Base-by-base conservation (phyloP, 2,329 filamentous ascomycete species). In the Colletotrichum sp. region DNA sequence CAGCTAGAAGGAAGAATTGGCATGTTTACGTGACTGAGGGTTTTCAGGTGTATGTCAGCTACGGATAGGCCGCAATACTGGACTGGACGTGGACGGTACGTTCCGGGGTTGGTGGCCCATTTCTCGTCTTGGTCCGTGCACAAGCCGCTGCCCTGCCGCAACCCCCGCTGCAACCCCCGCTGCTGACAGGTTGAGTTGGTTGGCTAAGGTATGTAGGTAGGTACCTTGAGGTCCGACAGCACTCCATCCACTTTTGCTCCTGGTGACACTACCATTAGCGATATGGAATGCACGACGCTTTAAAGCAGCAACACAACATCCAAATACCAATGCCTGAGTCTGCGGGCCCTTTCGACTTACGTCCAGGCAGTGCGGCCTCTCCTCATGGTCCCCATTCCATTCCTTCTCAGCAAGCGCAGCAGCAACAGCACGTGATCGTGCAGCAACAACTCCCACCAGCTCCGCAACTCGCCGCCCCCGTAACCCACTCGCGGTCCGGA, bases 341-440 rank as follows among this genome's bases (percentile, higher is more conserved):
- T 32, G 36, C 59, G 59, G 55, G 57, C 24, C 69, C 73, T 36
- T 75, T 75, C 34, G 73, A 72, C 36, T 44, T 60, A n/a, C 60
- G 28, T 64, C 60, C 71, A 57, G 65, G 39, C 21, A 66, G 65
- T 59, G 59, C 21, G 70, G 55, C 52, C 71, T 66, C 71, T 63
- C 32, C 74, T 63, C 65, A 71, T n/a, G 12, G 72, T 73, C 57
- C 36, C 71, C 57, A 72, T 62, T 44, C 66, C 44, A n/a, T 80
- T 79, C 44, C 78, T 80, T 76, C 79, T 76, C 78, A 79, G 68
- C 78, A 52, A 52, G 44, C 44, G 44, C 44, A 21, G 44, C 44
- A 21, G 44, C 44, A 52, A 52, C 44, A 52, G n/a, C 44, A 52
- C 12, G 44, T 52, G 44, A 52, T 52, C 44, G 44, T 52, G 44